Percentiles rank a stretch among this genome's conserved stretches.
Conservation (phyloP, 2,329 filamentous ascomycete genomes). For the Microsporum audouinii region DNA sequence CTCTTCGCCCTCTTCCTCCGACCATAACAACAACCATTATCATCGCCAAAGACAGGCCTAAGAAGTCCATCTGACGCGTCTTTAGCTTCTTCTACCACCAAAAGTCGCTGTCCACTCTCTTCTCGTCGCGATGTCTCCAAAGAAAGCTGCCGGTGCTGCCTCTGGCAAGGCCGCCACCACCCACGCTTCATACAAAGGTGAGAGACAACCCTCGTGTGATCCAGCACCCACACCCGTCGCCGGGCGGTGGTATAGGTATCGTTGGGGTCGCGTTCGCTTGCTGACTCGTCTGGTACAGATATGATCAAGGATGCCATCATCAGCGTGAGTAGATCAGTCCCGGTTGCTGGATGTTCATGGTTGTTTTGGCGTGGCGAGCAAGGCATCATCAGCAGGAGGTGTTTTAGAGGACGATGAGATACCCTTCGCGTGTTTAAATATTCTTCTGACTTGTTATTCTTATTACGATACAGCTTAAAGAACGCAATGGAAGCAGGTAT, state of each 20-base stretch:
- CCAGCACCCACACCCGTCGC: slow-evolving; percentile 34
- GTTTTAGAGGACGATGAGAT: slow-evolving; percentile 8
- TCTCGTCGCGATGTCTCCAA: slow-evolving; percentile 49
- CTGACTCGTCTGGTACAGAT: slow-evolving; percentile 46
- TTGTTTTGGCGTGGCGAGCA: background rate
- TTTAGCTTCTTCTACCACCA: slow-evolving; percentile 13
- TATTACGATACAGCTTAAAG: slow-evolving; percentile 47
- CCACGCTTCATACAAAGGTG: slow-evolving; percentile 58
- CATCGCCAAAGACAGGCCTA: slow-evolving; percentile 3
- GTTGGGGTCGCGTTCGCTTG: slow-evolving; percentile 42
- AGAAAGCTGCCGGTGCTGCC: slow-evolving; percentile 40
- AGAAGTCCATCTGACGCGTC: slow-evolving; percentile 7
- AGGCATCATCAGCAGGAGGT: background rate
- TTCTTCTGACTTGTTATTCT: slow-evolving; percentile 38
- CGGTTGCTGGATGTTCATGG: background rate
- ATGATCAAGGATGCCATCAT: slow-evolving; percentile 64
- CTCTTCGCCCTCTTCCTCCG: slow-evolving; percentile 18
- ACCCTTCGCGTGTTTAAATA: slow-evolving; percentile 1
- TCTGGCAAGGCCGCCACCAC: slow-evolving; percentile 41
- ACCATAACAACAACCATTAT: slow-evolving; percentile 11
- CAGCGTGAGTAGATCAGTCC: slow-evolving; percentile 49
- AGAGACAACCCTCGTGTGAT: slow-evolving; percentile 22
- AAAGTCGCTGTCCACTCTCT: slow-evolving; percentile 5
- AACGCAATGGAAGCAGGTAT: slow-evolving; percentile 59
- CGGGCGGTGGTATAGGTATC: slow-evolving; percentile 25